Base-by-base conservation (phyloP, 2,329 filamentous ascomycete genomes). In the Rugonectria rugulosa region DNA sequence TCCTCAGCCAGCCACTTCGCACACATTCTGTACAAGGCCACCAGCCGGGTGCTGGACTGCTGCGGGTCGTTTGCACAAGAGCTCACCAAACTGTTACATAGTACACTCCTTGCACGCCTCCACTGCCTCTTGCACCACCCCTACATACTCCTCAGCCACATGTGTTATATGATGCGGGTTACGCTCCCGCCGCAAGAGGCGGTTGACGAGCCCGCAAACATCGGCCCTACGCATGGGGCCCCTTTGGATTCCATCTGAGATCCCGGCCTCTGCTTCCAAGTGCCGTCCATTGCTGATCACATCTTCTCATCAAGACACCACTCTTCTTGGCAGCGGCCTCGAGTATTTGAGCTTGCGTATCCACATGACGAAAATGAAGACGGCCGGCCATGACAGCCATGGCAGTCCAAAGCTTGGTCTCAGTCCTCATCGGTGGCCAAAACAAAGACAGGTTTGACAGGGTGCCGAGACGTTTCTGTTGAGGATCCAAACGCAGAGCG, bases 241-340 rank as follows among this genome's bases (percentile, higher is more conserved):
- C 43, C 44, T 49, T 48, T 23, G 46, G 38, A 57, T 36, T 42
- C 26, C 40, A 53, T 56, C 43, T 56, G 40, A 46, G 36, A 55
- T 46, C 56, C 56, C 52, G 55, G 57, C 34, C 38, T 38, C 37
- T 38, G n/a, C 47, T 11, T 23, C 32, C 58, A 62, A 60, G 58
- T 66, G 57, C 62, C 62, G 62, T 48, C 53, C 27, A 42, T 38
- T 38, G 4, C 37, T n/a, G 20, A 20, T 47, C 56, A 27, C 27
- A 11, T 44, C 24, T 43, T 37, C 3, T 43, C 24, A 19, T 29
- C 20, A 34, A 37, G 52, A 44, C 27, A 27, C 60, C 57, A 44
- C 50, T 47, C 47, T 37, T 45, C 51, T 58, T 56, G 50, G 44
- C 58, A 31, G 43, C 36, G 32, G 57, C 51, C 40, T 59, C 40